Percentiles rank a stretch among this genome's conserved stretches.
Conservation (phyloP, 2,329 filamentous ascomycete genomes). For the Colletotrichum spinosum region DNA sequence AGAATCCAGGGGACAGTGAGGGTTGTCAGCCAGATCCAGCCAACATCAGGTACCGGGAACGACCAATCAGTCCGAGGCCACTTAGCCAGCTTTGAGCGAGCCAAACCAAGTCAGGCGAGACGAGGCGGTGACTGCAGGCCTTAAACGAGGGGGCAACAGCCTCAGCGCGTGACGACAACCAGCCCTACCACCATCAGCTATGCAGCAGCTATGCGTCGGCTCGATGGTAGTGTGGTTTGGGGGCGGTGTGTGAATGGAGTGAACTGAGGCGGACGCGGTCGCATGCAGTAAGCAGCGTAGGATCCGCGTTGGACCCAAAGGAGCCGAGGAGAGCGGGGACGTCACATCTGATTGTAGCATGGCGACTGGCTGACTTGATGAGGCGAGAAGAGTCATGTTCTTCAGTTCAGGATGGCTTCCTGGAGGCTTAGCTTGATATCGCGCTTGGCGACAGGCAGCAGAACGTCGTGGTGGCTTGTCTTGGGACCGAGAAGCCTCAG, state of each 20-base stretch:
- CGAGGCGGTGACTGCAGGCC: slow-evolving; percentile 24
- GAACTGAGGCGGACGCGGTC: no score
- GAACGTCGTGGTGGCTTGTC: no score
- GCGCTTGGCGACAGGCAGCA: no score
- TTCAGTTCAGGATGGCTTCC: no score
- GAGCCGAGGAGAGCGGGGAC: neutral
- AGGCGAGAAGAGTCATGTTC: no score
- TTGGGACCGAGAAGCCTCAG: no score
- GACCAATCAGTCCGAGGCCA: slow-evolving; percentile 10
- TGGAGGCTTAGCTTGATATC: no score
- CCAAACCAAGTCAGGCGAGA: slow-evolving; percentile 11
- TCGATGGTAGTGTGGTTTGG: neutral
- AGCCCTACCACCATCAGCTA: slow-evolving; percentile 9
- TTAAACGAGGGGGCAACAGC: neutral
- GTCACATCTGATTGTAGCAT: neutral
- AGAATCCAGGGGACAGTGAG: no score
- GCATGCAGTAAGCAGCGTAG: slow-evolving; percentile 21
- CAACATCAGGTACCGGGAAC: neutral
- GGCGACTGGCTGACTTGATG: neutral
- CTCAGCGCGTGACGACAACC: slow-evolving; percentile 5
- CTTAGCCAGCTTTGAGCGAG: neutral
- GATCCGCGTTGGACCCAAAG: slow-evolving; percentile 16
- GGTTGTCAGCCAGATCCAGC: neutral
- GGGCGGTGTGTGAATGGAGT: no score
- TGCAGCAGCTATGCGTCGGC: neutral